phyloP scores from a whole-genome alignment of 257 asterid genomes.

The Nicotiana attenuata region DNA sequence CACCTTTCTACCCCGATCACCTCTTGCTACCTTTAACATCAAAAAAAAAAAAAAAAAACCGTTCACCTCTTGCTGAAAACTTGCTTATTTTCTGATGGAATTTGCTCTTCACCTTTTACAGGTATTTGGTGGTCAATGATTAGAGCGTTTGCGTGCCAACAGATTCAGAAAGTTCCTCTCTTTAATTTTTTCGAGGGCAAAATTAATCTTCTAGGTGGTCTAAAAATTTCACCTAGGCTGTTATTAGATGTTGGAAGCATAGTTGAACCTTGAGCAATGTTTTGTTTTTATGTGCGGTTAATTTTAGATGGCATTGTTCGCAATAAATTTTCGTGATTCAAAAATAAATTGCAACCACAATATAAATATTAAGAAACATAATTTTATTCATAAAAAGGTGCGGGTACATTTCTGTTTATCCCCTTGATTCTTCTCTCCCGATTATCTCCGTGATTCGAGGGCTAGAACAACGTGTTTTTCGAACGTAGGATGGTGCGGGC shows the following conservation, averaged over 20 bases:
- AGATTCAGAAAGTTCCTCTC: neutral
- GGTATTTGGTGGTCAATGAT: conserved; percentile 53
- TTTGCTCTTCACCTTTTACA: conserved; percentile 17
- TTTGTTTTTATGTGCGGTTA: neutral
- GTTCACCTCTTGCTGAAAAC: neutral
- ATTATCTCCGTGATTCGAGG: no score
- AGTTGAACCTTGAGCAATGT: neutral
- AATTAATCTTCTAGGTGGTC: no score
- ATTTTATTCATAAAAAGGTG: no score
- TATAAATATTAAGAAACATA: no score
- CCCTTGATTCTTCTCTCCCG: no score
- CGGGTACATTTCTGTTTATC: no score
- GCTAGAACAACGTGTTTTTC: no score
- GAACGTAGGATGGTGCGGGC: no score
- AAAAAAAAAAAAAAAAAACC: neutral
- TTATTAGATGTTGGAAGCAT: neutral
- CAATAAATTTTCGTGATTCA: no score
- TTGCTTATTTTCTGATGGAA: conserved; percentile 6
- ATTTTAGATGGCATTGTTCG: neutral
- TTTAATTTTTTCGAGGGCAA: neutral
- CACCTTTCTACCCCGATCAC: neutral
- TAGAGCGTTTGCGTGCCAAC: neutral
- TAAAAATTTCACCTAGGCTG: neutral
- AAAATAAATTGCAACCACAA: no score
- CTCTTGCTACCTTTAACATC: neutral